Conservation (phyloP, 176 grass and related monocot genomes). For the Guadua angustifolia region DNA sequence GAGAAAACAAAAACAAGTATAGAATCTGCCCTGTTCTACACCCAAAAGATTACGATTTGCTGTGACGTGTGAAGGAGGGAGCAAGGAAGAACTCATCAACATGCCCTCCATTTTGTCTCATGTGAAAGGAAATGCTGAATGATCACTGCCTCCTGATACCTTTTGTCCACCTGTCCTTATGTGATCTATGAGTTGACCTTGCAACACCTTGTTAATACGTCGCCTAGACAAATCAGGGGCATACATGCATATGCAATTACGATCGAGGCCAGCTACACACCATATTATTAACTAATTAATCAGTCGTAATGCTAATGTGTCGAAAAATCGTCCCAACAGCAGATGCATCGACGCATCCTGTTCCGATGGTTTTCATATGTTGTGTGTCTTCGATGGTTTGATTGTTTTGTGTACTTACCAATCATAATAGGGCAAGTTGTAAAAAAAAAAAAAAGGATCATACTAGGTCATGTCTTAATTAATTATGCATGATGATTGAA, state of each 20-base stretch:
- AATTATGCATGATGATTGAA: not conserved
- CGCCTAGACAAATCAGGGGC: not conserved
- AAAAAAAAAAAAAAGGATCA: not conserved
- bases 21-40: not conserved
- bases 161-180: not conserved
- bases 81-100: not conserved
- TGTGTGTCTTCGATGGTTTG: not conserved
- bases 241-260: not conserved
- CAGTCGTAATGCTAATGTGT: not conserved
- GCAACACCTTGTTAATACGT: not conserved
- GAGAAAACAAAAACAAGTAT: not conserved
- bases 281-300: not conserved
- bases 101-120: not conserved
- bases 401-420: not conserved
- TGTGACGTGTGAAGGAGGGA: not conserved
- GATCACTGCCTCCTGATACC: not conserved
- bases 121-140: conserved; percentile 23
- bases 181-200: not conserved
- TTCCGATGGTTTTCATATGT: not conserved
- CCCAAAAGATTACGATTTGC: not conserved
- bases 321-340: not conserved
- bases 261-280: too few species aligned
- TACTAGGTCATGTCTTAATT: not conserved
- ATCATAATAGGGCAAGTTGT: not conserved
- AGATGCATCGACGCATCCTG: not conserved